phyloP scores from a whole-genome alignment of 2,329 filamentous ascomycete species.

The Trichophyton rubrum region DNA sequence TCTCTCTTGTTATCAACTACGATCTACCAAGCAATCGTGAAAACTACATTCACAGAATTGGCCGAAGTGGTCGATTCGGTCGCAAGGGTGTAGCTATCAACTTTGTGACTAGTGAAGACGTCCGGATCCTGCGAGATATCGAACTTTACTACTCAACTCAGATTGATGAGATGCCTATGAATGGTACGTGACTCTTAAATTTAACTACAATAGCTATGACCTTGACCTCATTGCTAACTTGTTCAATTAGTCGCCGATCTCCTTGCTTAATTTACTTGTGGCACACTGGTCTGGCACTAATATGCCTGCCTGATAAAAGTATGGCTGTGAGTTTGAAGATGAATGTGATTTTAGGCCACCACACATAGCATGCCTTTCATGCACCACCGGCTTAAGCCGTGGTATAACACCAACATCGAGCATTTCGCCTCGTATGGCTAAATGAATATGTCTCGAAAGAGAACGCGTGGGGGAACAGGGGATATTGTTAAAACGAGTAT shows the following conservation, averaged over 20 bases:
- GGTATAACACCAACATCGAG: background rate
- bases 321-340: background rate
- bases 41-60: constrained; percentile 99
- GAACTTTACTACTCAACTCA: constrained; percentile 94
- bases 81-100: constrained; percentile 99
- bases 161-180: constrained; percentile 99
- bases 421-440: background rate
- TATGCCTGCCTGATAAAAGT: too few relatives aligned
- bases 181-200: constrained; percentile 45
- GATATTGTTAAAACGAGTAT: constrained; percentile 13
- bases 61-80: constrained; percentile 86
- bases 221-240: background rate
- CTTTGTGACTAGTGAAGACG: constrained; percentile 96
- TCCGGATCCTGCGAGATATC: constrained; percentile 92
- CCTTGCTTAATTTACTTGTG: constrained; percentile 12
- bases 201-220: background rate
- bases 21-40: constrained; percentile 96
- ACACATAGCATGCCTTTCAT: background rate
- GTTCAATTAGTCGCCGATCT: constrained; percentile 17
- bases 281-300: background rate
- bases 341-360: background rate
- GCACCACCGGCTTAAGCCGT: background rate
- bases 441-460: background rate
- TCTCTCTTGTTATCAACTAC: constrained; percentile 97
- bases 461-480: constrained; percentile 14